Base-by-base conservation (phyloP, 2,329 filamentous ascomycete species). In the Xylariaceae sp. region DNA sequence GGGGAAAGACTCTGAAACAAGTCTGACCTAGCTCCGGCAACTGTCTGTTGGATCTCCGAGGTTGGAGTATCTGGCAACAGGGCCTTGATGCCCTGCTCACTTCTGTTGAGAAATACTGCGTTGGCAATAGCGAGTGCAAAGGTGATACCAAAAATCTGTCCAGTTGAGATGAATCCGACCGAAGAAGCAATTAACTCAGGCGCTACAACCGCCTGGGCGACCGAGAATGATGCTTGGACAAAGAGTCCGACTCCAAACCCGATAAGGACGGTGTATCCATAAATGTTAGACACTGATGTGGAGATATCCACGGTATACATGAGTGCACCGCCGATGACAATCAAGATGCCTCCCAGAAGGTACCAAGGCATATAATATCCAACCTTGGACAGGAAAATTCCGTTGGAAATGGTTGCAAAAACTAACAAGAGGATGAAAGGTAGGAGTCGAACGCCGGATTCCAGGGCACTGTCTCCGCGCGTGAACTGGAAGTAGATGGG, bases 401-500 rank as follows among this genome's bases (percentile, higher is more conserved):
- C 71, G 36, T 67, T 59, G 48, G 67, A 45, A 36, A 74, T 69
- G 14, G 70, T 45, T 3, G 74, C 43, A 37, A 31, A 29, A 3
- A 75, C 70, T 1, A 76, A 51, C 1, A 77, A 33, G 23, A 75
- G 56, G 39, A 77, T 60, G 67, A 79, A 75, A 0, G 76, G 76
- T 4, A 79, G 60, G 3, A 80, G 64, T 50, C 77, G 76, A 0
- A 78, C 73, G 39, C 72, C 77, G 8, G 78, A 73, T 12, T 74
- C 56, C 2, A 81, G 63, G 0, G 77, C 70, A 0, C 62, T 68
- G 37, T 80, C 79, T 4, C 72, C 72, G 3, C 69, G 69, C 0
- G 72, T 72, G 64, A 83, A 83, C 60, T 80, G 77, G 66, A 83
- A 84, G 67, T 75, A 82, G 1, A 83, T 65, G 0, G 81, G 81